phyloP scores from a whole-genome alignment of 768 basidiomycete genomes.

The Rhodotorula kratochvilovae region DNA sequence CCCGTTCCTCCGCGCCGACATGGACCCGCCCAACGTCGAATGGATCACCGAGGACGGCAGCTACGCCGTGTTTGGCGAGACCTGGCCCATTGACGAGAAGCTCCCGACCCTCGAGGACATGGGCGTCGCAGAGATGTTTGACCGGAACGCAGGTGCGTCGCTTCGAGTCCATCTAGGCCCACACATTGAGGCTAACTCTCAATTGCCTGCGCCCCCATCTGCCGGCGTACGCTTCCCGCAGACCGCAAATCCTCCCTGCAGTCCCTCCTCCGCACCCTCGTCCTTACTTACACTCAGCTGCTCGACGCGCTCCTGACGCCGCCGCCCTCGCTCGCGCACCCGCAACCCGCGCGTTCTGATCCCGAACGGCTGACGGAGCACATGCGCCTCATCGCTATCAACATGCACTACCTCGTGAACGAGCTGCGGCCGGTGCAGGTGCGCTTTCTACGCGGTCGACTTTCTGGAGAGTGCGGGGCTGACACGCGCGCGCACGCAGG shows the following conservation, averaged over 20 bases:
- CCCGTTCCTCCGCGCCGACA: constrained; percentile 53
- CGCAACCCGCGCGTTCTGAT: constrained; percentile 43
- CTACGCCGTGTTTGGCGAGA: constrained; percentile 80
- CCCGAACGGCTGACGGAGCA: constrained; percentile 55
- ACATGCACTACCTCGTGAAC: constrained; percentile 84
- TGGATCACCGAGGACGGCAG: constrained; percentile 82
- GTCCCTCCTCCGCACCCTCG: constrained; percentile 67
- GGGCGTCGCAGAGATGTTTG: constrained; percentile 76
- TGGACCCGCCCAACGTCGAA: constrained; percentile 82
- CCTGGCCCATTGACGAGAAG: constrained; percentile 82
- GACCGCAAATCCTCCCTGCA: constrained; percentile 73
- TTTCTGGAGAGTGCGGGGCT: background rate
- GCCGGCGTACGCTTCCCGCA: constrained; percentile 47
- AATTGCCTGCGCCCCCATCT: too few relatives aligned
- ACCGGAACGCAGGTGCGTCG: constrained; percentile 60
- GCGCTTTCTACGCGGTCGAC: background rate
- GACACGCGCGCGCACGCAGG: constrained; percentile 51
- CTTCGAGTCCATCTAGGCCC: too few relatives aligned
- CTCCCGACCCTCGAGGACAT: constrained; percentile 75
- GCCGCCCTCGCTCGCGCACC: constrained; percentile 50
- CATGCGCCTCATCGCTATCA: constrained; percentile 74
- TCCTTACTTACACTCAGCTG: constrained; percentile 72
- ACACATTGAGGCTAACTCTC: too few relatives aligned
- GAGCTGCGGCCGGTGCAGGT: constrained; percentile 85
- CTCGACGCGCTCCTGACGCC: constrained; percentile 62